Base-by-base conservation (phyloP, 2,329 filamentous ascomycete species). In the Xylaria sp. region DNA sequence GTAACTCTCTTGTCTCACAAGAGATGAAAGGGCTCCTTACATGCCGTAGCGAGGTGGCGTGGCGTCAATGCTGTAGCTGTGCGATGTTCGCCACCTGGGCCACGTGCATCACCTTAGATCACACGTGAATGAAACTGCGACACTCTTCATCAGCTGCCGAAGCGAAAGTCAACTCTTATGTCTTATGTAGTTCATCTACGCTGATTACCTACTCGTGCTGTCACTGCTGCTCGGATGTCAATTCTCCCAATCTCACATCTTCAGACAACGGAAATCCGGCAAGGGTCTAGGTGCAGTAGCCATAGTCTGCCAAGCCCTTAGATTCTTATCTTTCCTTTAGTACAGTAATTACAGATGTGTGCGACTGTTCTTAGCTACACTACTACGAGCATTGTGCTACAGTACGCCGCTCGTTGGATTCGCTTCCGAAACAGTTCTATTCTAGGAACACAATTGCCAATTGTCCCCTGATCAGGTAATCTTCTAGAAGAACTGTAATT, bases 21-120 rank as follows among this genome's bases (percentile, higher is more conserved):
- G 43, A 57, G 40, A 64, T 64, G 61, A 58, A 57, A 60, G 56
- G 57, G 57, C 51, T 42, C 23, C 28, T 49, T 40, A n/a, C 43
- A n/a, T 47, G 28, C 28, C 28, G 28, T 9, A 9, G 35, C n/a
- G n/a, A n/a, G 35, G 7, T 9, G 23, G 25, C 45, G 56, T 37
- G 46, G 52, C 61, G 35, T 37, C 38, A 47, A 38, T 17, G 31
- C 17, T 14, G 25, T 15, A 15, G 19, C 35, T 55, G 37, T 21
- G 23, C 28, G 28, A 9, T 9, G 28, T 31, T 28, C 33, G 31
- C 52, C 23, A 40, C 46, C 40, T 17, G 5, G 28, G 17, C 25
- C 42, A 53, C 33, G 40, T 46, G 19, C 19, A 21, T 37, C 46
- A 58, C 17, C 15, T 43, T 11, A 42, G 49, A 49, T 57, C 31